phyloP scores from a whole-genome alignment of 495 filamentous ascomycete species.

The Tuber aestivum region DNA sequence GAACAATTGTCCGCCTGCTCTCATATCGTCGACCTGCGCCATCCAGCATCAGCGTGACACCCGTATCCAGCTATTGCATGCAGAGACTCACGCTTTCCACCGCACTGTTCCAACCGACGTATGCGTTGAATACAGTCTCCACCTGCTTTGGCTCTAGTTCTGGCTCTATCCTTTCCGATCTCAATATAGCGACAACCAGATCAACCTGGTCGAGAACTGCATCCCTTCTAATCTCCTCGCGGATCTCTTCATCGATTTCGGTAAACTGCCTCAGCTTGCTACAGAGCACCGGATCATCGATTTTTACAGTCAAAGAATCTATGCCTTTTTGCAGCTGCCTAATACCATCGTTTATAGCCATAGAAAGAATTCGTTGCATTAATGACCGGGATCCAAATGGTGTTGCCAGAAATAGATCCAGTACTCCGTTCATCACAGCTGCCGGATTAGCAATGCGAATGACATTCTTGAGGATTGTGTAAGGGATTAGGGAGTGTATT shows the following conservation, averaged over 20 bases:
- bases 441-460: conserved; percentile 95
- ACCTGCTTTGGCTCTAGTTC: conserved; percentile 67
- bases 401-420: conserved; percentile 92
- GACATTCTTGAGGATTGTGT: conserved; percentile 87
- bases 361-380: conserved; percentile 84
- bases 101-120: conserved; percentile 92
- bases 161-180: conserved; percentile 64
- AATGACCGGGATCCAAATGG: conserved; percentile 85
- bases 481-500: conserved; percentile 90
- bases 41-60: conserved; percentile 19
- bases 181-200: conserved; percentile 73
- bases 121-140: conserved; percentile 80
- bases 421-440: conserved; percentile 83
- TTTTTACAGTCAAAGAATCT: conserved; percentile 63
- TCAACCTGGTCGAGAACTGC: conserved; percentile 66
- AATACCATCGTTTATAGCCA: conserved; percentile 89
- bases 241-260: conserved; percentile 64
- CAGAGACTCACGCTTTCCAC: conserved; percentile 66
- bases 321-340: conserved; percentile 75
- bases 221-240: conserved; percentile 66
- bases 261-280: conserved; percentile 74
- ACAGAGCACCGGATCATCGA: conserved; percentile 72
- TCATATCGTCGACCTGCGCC: conserved; percentile 69
- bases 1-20: conserved; percentile 80
- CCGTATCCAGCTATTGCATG: conserved; percentile 9